phyloP scores from a whole-genome alignment of 495 filamentous ascomycete genomes.

The Neurospora africana region DNA sequence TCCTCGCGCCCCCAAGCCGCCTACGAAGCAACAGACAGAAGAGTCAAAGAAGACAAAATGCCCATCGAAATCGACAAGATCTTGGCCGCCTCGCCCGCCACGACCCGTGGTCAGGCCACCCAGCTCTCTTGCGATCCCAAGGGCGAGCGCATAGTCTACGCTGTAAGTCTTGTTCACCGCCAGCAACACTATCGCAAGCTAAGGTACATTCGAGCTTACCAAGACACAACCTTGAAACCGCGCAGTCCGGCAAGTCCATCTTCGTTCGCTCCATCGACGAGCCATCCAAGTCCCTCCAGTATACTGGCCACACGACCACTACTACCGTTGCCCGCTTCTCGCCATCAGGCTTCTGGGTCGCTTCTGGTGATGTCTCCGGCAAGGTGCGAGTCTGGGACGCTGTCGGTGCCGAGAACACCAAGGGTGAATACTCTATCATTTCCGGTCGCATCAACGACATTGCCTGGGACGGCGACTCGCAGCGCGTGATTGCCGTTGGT shows the following conservation, averaged over 20 bases:
- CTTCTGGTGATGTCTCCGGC: slow-evolving; percentile 82
- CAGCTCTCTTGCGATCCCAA: slow-evolving; percentile 83
- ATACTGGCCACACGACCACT: slow-evolving; percentile 75
- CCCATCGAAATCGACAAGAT: slow-evolving; percentile 46
- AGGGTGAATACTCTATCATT: slow-evolving; percentile 88
- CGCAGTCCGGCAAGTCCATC: slow-evolving; percentile 86
- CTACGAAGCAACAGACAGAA: background rate
- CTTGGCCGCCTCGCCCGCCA: slow-evolving; percentile 55
- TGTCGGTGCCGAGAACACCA: slow-evolving; percentile 53
- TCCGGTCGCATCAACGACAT: slow-evolving; percentile 92
- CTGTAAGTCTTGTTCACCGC: slow-evolving; percentile 45
- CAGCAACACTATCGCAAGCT: background rate
- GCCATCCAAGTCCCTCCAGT: slow-evolving; percentile 71
- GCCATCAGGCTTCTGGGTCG: slow-evolving; percentile 88
- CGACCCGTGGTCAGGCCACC: slow-evolving; percentile 77
- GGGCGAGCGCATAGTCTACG: slow-evolving; percentile 87
- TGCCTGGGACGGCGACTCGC: slow-evolving; percentile 94
- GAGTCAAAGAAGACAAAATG: slow-evolving; percentile 21
- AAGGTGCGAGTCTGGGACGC: slow-evolving; percentile 83
- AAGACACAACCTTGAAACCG: background rate
- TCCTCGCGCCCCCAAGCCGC: no score
- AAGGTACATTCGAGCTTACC: background rate
- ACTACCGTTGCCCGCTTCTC: slow-evolving; percentile 92
- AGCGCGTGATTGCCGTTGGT: slow-evolving; percentile 91
- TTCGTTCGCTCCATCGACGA: slow-evolving; percentile 89